Evolutionary conservation across 257 asterid genomes (phyloP), one percentile per base, ranked within the genome.

Genomic region (Fraxinus excelsior): DNA sequence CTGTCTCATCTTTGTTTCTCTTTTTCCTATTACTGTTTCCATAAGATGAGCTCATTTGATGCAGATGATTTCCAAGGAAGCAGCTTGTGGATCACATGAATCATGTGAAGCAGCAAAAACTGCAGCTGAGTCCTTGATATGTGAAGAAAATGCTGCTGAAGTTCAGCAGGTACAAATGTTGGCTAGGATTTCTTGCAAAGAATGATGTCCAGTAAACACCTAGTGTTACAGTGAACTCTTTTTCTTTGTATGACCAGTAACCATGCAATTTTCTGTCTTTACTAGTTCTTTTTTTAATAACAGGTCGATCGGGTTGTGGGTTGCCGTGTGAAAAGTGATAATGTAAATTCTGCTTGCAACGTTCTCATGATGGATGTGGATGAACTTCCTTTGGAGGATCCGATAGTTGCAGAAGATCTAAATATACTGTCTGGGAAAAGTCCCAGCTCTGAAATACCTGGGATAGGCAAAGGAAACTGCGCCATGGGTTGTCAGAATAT

Each of bases 241-340:
- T 74, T 65, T 37, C 31, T 67, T 66, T 65, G 58, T 42, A 42
- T 67, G 65, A 38, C 65, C 76, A 40, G 31, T 35, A 32, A 38
- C 67, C 51, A 42, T 21, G 26, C 23, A 32, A 31, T 78, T 44
- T 68, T 38, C 53, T 67, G 16, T 77, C 68, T 38, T 4, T 49
- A 4, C 26, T 32, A 38, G 29, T 32, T 73, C 71, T 18, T 49
- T 73, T 58, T 38, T 58, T 73, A 7, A 71, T n/a, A 83, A 80
- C 87, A 91, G 98, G 99, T 96, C 72, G 95, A 93, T 86, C 90
- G 91, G 71, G 92, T 96, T 79, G 49, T 93, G 86, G 99, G 96
- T 73, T 93, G 97, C 78, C 94, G 97, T 44, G 84, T 89, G 73
- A 85, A 80, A 86, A 88, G 82, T 78, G 90, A 87, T 70, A 76